A percentile compares a stretch with the other conserved stretches of the same genome.
These are phyloP conservation scores for Xerocomus spinulosus DNA, from an alignment of 768 basidiomycete species.

Conservation along the genomic window DNA sequence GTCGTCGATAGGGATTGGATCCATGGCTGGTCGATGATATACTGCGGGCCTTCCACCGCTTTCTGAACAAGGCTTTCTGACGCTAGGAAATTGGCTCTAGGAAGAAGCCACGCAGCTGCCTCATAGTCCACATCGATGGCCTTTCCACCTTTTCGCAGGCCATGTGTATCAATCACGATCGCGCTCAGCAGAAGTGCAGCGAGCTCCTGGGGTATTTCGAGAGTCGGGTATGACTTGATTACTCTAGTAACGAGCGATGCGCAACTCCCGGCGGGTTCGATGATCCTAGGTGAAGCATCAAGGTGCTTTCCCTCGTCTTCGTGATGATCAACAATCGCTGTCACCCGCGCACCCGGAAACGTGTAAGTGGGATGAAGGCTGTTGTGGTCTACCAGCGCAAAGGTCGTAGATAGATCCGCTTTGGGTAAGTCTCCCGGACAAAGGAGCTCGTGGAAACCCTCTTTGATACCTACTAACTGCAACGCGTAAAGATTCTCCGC, in stretches of 20 bases:
- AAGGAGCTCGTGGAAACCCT: slow-evolving; percentile 53
- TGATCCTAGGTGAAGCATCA: slow-evolving; percentile 59
- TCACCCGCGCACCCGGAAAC: slow-evolving; percentile 45
- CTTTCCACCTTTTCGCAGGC: slow-evolving; percentile 75
- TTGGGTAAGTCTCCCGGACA: slow-evolving; percentile 62
- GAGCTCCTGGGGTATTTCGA: slow-evolving; percentile 48
- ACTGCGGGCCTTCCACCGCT: slow-evolving; percentile 11
- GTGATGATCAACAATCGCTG: slow-evolving; percentile 87
- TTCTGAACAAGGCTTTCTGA: slow-evolving; percentile 3
- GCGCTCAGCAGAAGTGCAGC: slow-evolving; percentile 77
- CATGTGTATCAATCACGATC: slow-evolving; percentile 84
- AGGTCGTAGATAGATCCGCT: slow-evolving; percentile 42
- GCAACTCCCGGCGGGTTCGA: slow-evolving; percentile 75
- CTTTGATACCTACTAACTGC: slow-evolving; percentile 48
- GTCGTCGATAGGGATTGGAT: slow-evolving; percentile 50
- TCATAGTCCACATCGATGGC: slow-evolving; percentile 59
- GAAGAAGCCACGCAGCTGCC: slow-evolving; percentile 61
- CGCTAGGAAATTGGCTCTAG: slow-evolving; percentile 45
- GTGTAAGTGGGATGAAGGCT: slow-evolving; percentile 47
- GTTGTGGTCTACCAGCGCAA: slow-evolving; percentile 93
- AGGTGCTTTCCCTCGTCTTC: slow-evolving; percentile 72
- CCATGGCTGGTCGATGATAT: slow-evolving; percentile 36
- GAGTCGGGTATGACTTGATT: slow-evolving; percentile 21
- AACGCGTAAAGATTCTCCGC: slow-evolving; percentile 85
- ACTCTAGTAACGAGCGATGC: slow-evolving; percentile 55